phyloP scores from a whole-genome alignment of 441 rosid genomes.

The Mallotus japonicus region DNA sequence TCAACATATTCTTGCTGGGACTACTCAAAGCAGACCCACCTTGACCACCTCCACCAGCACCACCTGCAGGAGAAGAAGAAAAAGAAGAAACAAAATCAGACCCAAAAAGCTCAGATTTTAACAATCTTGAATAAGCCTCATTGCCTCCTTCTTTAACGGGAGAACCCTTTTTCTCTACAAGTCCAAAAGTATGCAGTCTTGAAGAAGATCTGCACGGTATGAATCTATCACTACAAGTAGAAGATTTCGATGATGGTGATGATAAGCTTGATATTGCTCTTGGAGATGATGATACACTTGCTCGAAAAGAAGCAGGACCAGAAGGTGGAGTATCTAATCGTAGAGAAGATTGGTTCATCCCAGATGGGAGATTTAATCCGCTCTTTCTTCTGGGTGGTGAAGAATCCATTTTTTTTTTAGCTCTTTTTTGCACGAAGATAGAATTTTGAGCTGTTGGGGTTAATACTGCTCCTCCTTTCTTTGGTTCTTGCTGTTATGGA shows the following conservation, averaged over 20 bases:
- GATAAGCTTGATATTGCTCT: slow-evolving; percentile 67
- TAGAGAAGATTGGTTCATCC: slow-evolving; percentile 73
- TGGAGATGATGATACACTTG: slow-evolving; percentile 66
- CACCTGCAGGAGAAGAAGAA: slow-evolving; percentile 84
- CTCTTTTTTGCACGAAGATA: neutral
- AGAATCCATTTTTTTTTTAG: slow-evolving; percentile 51
- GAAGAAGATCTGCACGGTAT: slow-evolving; percentile 98
- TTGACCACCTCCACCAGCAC: slow-evolving; percentile 76
- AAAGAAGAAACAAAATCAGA: slow-evolving; percentile 59
- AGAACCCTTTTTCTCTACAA: slow-evolving; percentile 67
- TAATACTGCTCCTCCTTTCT: too few relatives aligned
- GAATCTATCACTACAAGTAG: slow-evolving; percentile 86
- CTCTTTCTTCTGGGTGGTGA: slow-evolving; percentile 61
- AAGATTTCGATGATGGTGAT: slow-evolving; percentile 75
- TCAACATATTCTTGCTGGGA: slow-evolving; percentile 77
- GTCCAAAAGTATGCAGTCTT: slow-evolving; percentile 86
- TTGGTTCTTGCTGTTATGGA: neutral
- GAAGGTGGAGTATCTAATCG: slow-evolving; percentile 54
- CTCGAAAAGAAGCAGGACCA: slow-evolving; percentile 51
- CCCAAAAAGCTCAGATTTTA: slow-evolving; percentile 89
- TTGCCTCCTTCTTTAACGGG: slow-evolving; percentile 96
- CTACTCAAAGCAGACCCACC: slow-evolving; percentile 66
- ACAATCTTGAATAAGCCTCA: slow-evolving; percentile 71
- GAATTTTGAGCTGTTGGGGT: neutral
- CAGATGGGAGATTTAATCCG: slow-evolving; percentile 89